A percentile compares a stretch with the other conserved stretches of the same genome.
These are phyloP conservation scores for Coleophoma cylindrospora DNA, from an alignment of 2,329 filamentous ascomycete genomes.

Conservation along the genomic window DNA sequence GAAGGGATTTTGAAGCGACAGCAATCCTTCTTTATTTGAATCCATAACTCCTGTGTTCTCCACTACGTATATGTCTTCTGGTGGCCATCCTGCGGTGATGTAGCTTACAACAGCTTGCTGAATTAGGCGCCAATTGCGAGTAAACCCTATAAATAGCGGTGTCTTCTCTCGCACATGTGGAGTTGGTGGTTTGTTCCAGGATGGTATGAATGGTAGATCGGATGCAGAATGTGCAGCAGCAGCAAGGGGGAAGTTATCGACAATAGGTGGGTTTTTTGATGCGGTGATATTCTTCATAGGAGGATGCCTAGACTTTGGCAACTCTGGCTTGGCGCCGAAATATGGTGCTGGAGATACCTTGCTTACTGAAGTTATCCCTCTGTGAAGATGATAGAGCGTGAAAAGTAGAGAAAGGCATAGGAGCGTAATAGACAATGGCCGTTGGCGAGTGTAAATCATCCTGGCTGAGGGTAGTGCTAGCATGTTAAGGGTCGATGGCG, in stretches of 20 bases:
- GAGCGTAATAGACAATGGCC: not conserved
- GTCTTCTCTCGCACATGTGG: slow-evolving; percentile 33
- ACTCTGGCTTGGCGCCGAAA: not conserved
- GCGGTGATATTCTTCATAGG: slow-evolving; percentile 9
- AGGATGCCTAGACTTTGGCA: slow-evolving; percentile 3
- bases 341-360: too few relatives aligned
- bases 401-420: not conserved
- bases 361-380: not conserved
- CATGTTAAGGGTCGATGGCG: not conserved
- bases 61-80: slow-evolving; percentile 49
- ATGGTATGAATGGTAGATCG: slow-evolving; percentile 35
- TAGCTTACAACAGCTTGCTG: slow-evolving; percentile 48
- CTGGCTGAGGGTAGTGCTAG: not conserved
- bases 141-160: slow-evolving; percentile 52
- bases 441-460: not conserved
- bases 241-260: slow-evolving; percentile 22
- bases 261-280: slow-evolving; percentile 11
- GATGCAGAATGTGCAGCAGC: slow-evolving; percentile 12
- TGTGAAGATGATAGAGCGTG: not conserved
- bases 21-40: slow-evolving; percentile 40
- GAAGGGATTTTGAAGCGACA: slow-evolving; percentile 50
- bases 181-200: slow-evolving; percentile 35
- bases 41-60: slow-evolving; percentile 55
- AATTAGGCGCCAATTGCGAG: slow-evolving; percentile 44
- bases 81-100: slow-evolving; percentile 52